These are phyloP conservation scores for Aspergillus caelatus DNA, from an alignment of 2,329 filamentous ascomycete genomes.

Conservation along the genomic window DNA sequence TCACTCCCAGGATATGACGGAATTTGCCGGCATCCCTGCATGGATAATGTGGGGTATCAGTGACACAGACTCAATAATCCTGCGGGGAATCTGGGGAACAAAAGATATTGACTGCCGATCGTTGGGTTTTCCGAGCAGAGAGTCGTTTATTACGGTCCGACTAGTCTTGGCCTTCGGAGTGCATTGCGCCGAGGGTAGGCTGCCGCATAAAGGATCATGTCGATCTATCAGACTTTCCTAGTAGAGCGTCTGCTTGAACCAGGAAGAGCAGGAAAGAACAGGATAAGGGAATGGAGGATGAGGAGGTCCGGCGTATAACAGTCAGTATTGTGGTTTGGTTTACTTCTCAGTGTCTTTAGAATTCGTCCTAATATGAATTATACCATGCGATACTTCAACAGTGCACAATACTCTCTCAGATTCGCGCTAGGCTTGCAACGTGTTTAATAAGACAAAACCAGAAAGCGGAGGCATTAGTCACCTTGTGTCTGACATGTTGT, in stretches of 20 bases:
- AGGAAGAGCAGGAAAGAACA: too few species aligned
- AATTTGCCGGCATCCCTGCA: not conserved
- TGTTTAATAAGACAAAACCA: not conserved
- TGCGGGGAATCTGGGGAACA: not conserved
- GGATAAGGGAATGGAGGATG: not conserved
- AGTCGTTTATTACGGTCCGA: not conserved
- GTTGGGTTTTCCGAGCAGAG: not conserved
- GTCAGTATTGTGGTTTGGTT: not conserved
- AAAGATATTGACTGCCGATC: not conserved
- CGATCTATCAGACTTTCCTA: not conserved
- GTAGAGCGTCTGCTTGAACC: accelerated
- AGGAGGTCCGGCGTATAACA: not conserved
- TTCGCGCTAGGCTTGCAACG: not conserved
- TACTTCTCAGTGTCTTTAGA: not conserved
- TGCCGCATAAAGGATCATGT: not conserved
- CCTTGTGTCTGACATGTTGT: too few species aligned
- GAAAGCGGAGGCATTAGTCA: too few species aligned
- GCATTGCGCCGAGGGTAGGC: not conserved
- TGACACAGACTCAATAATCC: too few species aligned
- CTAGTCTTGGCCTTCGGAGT: not conserved
- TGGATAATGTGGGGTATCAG: not conserved
- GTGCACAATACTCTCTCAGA: not conserved
- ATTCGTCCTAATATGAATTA: too few species aligned
- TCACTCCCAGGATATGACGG: not conserved
- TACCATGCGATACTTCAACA: not conserved